Percentiles rank a stretch among this genome's conserved stretches.
phyloP scores from a whole-genome alignment of 306 rosid species.

The Pachyrhizus erosus region DNA sequence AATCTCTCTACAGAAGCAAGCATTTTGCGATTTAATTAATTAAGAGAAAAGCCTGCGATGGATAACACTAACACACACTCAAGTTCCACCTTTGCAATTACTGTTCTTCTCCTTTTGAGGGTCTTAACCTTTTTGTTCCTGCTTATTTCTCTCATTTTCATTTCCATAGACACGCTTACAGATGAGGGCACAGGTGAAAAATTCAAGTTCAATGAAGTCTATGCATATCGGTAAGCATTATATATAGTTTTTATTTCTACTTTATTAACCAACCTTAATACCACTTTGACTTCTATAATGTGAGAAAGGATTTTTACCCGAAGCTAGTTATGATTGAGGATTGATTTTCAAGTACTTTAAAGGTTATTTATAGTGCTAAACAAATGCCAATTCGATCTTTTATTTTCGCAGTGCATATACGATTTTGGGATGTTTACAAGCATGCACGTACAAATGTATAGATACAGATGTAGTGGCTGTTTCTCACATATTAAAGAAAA shows the following conservation, averaged over 20 bases:
- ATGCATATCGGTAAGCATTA: conserved; percentile 51
- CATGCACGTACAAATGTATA: no score
- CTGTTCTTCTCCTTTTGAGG: conserved; percentile 53
- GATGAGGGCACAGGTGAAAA: not conserved
- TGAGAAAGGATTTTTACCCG: no score
- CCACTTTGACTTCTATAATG: not conserved
- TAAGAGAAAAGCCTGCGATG: conserved; percentile 10
- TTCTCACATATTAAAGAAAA: no score
- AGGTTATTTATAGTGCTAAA: no score
- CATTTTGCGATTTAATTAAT: no score
- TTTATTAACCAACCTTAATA: not conserved
- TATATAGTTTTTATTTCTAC: not conserved
- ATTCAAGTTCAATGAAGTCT: conserved; percentile 39
- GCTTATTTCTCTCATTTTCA: conserved; percentile 54
- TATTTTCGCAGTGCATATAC: no score
- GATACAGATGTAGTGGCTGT: no score
- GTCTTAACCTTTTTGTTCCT: conserved; percentile 54
- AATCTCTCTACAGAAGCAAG: no score
- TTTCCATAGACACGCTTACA: conserved; percentile 35
- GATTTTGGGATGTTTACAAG: no score
- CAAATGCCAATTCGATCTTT: no score
- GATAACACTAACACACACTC: conserved; percentile 20
- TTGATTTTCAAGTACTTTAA: not conserved
- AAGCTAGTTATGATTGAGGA: not conserved
- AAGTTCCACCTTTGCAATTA: conserved; percentile 45